Base-by-base conservation (phyloP, 225 moss, liverwort and hornwort species). In the Pleurozium schreberi region DNA sequence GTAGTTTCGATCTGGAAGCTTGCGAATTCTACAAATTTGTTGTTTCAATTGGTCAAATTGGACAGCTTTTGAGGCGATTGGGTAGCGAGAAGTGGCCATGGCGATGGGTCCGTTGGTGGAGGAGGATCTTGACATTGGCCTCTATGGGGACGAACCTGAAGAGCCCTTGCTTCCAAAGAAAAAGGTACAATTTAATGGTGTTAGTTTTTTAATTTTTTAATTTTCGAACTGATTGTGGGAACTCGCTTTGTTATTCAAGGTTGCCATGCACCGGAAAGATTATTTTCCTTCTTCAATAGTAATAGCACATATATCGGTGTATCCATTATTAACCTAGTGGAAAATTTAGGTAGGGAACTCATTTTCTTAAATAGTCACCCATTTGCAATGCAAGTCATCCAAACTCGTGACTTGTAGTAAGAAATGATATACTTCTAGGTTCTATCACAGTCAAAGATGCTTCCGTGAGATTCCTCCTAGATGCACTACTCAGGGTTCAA, bases 81-180 rank as follows among this genome's bases (percentile, higher is more conserved):
- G 47, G 49, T 49, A 50, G 60, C 30, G 45, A 57, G 50, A 62
- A 43, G 70, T 34, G 64, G 77, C 1, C 80, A 91, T 92, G 92
- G 92, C 90, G 84, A 75, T 80, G 26, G 91, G 38, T 80, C 59
- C 83, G 33, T 86, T 93, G 88, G 90, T 93, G 31, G 93, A 90
- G 25, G 93, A 91, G 68, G 97, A 96, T 77, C 83, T 97, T 80
- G 95, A 95, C 87, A 95, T 94, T 65, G 95, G 96, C 20, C 90
- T 97, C 77, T 94, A 93, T 53, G 96, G 95, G 38, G 95, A 94
- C 55, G 94, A 96, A 87, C 95, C 92, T 59, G 96, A 97, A 34
- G 96, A 93, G 83, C 94, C 93, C 6, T 81, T 88, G 61, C 91
- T 97, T 80, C 96, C 94, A 9, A 95, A 95, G 85, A 97, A 96